Conservation (phyloP, 2,329 filamentous ascomycete genomes). For the Fusarium sp. region DNA sequence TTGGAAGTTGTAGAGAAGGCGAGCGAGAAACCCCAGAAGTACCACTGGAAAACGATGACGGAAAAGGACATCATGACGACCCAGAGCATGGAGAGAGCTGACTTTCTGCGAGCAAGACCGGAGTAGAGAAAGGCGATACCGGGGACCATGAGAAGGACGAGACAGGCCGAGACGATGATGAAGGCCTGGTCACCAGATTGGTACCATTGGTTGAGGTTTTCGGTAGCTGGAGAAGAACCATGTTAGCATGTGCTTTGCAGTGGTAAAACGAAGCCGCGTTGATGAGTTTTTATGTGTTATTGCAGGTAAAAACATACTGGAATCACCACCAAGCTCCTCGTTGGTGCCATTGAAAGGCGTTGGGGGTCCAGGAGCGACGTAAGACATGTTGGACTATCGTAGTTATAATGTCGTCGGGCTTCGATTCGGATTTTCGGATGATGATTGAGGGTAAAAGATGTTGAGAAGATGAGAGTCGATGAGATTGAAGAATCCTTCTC, state of each 20-base stretch:
- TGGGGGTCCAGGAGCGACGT: slow-evolving; percentile 68
- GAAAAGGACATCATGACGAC: slow-evolving; percentile 94
- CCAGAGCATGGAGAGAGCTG: slow-evolving; percentile 96
- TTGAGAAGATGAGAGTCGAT: not conserved
- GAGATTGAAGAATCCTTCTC: slow-evolving; percentile 11
- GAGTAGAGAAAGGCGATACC: slow-evolving; percentile 98
- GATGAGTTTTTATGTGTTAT: not conserved
- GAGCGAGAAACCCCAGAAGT: slow-evolving; percentile 98
- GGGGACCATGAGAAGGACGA: slow-evolving; percentile 96
- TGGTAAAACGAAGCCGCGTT: not conserved
- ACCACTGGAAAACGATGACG: slow-evolving; percentile 97
- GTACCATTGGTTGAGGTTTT: slow-evolving; percentile 97
- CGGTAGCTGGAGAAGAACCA: slow-evolving; percentile 65
- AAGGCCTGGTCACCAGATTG: slow-evolving; percentile 91
- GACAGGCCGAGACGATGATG: slow-evolving; percentile 88
- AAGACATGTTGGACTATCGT: slow-evolving; percentile 61
- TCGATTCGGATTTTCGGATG: slow-evolving; percentile 21
- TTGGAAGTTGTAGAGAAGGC: slow-evolving; percentile 85
- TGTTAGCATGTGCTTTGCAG: slow-evolving; percentile 6
- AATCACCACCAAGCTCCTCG: slow-evolving; percentile 76
- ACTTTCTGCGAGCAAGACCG: slow-evolving; percentile 96
- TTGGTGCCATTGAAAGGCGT: slow-evolving; percentile 73
- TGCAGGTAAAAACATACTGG: slow-evolving; percentile 66
- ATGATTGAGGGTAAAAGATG: slow-evolving; percentile 1
- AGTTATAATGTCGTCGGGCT: not conserved